These are phyloP conservation scores for Gracilaria domingensis DNA, from an alignment of 23 red algal species.

Conservation along the genomic window DNA sequence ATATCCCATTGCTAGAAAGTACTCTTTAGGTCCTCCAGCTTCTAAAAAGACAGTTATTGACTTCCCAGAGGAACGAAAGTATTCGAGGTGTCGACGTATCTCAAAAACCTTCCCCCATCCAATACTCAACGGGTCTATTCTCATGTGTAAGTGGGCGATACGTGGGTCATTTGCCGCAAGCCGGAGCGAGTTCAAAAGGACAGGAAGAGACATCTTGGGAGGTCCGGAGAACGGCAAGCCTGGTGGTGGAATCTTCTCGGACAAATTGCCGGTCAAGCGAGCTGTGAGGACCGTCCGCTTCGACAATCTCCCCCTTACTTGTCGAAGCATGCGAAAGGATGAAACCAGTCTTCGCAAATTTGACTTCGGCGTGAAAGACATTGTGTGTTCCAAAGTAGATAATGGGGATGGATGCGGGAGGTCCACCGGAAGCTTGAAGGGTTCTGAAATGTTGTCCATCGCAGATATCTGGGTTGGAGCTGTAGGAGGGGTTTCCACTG, in stretches of 20 bases:
- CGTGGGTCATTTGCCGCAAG: conserved; percentile 96
- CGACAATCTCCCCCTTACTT: conserved; percentile 55
- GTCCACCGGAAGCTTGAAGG: conserved; percentile 43
- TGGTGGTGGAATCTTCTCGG: conserved; percentile 53
- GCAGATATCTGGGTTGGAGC: not conserved
- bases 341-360: conserved; percentile 37
- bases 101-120: conserved; percentile 95
- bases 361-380: conserved; percentile 57
- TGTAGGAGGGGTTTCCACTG: conserved; percentile 27
- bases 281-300: conserved; percentile 64
- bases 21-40: conserved; percentile 83
- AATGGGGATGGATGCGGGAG: conserved; percentile 52
- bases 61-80: conserved; percentile 85
- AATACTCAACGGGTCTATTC: conserved; percentile 68
- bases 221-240: conserved; percentile 44
- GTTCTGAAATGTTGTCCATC: not conserved
- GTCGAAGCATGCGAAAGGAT: conserved; percentile 51
- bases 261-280: conserved; percentile 46
- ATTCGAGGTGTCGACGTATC: conserved; percentile 93
- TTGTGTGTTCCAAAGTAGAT: conserved; percentile 58
- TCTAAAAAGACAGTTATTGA: conserved; percentile 81
- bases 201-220: conserved; percentile 59
- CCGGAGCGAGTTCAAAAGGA: conserved; percentile 67
- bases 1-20: conserved; percentile 80
- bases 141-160: conserved; percentile 86